Percentiles rank a stretch among this genome's conserved stretches.
Conservation (phyloP, 2,329 filamentous ascomycete species). For the Ophiostoma tasmaniense region DNA sequence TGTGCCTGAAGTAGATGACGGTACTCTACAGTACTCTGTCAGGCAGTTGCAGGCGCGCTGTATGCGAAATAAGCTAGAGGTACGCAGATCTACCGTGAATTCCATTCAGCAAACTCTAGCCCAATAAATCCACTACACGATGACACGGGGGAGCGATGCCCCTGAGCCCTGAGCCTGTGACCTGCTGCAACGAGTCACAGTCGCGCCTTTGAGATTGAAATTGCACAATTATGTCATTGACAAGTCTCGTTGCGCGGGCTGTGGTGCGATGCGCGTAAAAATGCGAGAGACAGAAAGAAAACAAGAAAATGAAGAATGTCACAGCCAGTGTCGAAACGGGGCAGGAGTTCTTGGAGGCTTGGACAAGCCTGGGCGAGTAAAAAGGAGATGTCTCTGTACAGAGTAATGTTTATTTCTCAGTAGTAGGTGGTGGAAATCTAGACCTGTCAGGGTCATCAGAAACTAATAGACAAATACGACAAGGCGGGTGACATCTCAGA, state of each 20-base stretch:
- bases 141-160: neutral
- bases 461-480: neutral
- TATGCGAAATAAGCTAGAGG: neutral
- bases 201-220: neutral
- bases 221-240: neutral
- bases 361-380: neutral
- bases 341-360: neutral
- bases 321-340: neutral
- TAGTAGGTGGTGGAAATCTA: neutral
- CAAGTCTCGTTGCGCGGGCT: neutral
- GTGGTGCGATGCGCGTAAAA: neutral
- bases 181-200: neutral
- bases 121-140: neutral
- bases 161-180: neutral
- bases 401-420: too few species aligned
- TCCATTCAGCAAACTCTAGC: neutral
- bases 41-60: neutral
- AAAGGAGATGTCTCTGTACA: neutral
- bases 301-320: neutral
- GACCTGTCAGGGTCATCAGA: neutral
- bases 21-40: neutral
- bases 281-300: neutral
- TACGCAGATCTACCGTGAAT: neutral
- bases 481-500: too few species aligned
- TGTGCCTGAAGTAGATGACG: conserved; percentile 3